phyloP scores from a whole-genome alignment of 305 asterid genomes.

The Galium porrigens region DNA sequence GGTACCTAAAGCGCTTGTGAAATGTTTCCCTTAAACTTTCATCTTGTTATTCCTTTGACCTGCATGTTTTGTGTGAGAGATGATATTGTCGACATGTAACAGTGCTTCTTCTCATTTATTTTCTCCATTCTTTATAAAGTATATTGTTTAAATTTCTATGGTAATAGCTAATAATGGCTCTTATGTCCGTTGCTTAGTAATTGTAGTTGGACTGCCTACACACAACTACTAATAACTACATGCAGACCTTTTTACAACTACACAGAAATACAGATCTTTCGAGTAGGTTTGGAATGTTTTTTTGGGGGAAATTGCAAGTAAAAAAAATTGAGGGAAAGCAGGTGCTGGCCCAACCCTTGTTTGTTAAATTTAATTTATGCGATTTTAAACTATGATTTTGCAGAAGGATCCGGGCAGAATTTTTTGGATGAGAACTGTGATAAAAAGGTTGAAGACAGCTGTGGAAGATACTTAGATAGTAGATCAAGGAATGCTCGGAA shows the following conservation, averaged over 20 bases:
- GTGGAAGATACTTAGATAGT: conserved; percentile 19
- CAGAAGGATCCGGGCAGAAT: conserved; percentile 74
- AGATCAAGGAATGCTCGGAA: conserved; percentile 31
- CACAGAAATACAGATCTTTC: not conserved
- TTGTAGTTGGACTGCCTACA: conserved; percentile 6
- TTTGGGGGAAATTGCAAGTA: not conserved
- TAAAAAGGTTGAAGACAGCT: conserved; percentile 34
- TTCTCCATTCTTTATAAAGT: not conserved
- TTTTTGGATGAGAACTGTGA: conserved; percentile 32
- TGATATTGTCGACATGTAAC: not conserved
- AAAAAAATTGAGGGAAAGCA: not conserved
- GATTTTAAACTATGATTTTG: conserved; percentile 10
- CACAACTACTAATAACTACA: not conserved
- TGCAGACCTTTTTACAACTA: not conserved
- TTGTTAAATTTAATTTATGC: not conserved
- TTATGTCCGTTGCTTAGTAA: not conserved
- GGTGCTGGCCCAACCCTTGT: not conserved
- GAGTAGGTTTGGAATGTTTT: not conserved
- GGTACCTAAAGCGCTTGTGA: not conserved
- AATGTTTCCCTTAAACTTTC: not conserved
- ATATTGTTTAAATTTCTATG: not conserved
- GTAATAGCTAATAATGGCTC: not conserved
- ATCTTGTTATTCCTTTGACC: not conserved
- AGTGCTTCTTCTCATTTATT: not conserved
- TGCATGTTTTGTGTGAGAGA: not conserved